Conservation (phyloP, 345 rosid genomes). For the Odontarrhena argentea region DNA sequence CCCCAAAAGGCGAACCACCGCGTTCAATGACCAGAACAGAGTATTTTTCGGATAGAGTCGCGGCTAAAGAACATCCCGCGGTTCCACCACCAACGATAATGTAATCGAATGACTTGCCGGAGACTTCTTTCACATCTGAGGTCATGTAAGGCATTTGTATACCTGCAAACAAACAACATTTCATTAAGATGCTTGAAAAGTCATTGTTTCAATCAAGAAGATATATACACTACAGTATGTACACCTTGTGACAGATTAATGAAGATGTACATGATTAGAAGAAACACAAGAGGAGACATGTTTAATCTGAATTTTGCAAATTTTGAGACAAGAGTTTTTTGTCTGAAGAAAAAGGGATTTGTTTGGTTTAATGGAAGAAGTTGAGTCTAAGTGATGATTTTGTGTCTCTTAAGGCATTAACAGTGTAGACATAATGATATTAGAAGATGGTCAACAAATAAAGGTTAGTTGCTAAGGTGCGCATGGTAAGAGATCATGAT, state of each 20-base stretch:
- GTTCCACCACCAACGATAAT: slow-evolving; percentile 75
- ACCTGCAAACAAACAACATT: slow-evolving; percentile 40
- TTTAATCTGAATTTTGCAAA: slow-evolving; percentile 11
- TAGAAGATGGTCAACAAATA: slow-evolving; percentile 25
- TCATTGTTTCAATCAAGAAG: background rate
- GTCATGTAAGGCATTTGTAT: slow-evolving; percentile 57
- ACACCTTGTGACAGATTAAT: slow-evolving; percentile 29
- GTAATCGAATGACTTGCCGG: slow-evolving; percentile 74
- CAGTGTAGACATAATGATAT: slow-evolving; percentile 36
- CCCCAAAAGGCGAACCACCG: slow-evolving; percentile 65
- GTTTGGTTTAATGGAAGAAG: slow-evolving; percentile 33
- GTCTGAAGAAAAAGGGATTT: slow-evolving; percentile 17
- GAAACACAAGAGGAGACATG: slow-evolving; percentile 31
- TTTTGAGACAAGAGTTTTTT: slow-evolving; percentile 9
- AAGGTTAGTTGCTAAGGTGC: slow-evolving; percentile 27
- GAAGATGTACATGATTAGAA: slow-evolving; percentile 30
- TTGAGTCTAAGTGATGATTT: slow-evolving; percentile 28
- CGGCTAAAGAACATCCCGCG: slow-evolving; percentile 68
- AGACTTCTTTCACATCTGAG: slow-evolving; percentile 52
- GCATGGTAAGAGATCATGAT: slow-evolving; percentile 43
- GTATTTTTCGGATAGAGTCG: slow-evolving; percentile 63
- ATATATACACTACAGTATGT: background rate
- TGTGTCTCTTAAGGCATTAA: slow-evolving; percentile 25
- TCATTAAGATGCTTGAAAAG: background rate
- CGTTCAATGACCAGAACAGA: slow-evolving; percentile 68